These are phyloP conservation scores for Geosiphon pyriformis DNA, from an alignment of 192 early-diverging fungal genomes.

Conservation along the genomic window DNA sequence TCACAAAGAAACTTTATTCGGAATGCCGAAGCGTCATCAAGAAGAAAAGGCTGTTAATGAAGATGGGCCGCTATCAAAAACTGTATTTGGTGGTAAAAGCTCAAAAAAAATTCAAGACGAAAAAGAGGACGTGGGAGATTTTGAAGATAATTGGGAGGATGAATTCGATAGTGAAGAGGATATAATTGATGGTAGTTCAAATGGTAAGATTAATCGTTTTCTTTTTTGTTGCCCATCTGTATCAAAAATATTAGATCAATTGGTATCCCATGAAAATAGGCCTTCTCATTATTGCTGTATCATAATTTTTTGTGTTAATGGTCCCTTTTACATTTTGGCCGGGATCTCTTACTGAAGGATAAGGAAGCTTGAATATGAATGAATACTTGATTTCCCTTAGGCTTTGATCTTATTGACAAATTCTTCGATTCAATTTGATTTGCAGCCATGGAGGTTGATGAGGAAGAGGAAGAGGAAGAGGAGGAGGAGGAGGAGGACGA, in stretches of 20 bases:
- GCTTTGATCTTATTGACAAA: not conserved
- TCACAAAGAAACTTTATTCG: too few relatives aligned
- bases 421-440: not conserved
- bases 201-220: not conserved
- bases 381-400: not conserved
- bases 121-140: constrained; percentile 76
- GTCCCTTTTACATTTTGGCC: too few relatives aligned
- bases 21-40: constrained; percentile 36
- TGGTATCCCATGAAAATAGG: not conserved
- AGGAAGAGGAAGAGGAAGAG: constrained; percentile 59
- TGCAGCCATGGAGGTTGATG: constrained; percentile 43
- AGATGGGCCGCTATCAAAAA: not conserved
- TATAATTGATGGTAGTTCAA: constrained; percentile 25
- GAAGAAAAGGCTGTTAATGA: constrained; percentile 20
- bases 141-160: constrained; percentile 92
- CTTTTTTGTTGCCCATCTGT: not conserved
- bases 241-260: too few relatives aligned
- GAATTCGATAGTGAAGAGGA: constrained; percentile 66
- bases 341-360: too few relatives aligned
- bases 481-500: constrained; percentile 54
- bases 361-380: too few relatives aligned
- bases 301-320: too few relatives aligned
- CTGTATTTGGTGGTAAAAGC: constrained; percentile 20
- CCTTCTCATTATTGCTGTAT: not conserved
- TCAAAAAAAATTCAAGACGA: constrained; percentile 29